Evolutionary conservation across 441 rosid species (phyloP).

Genomic region (Adansonia madagascariensis): DNA sequence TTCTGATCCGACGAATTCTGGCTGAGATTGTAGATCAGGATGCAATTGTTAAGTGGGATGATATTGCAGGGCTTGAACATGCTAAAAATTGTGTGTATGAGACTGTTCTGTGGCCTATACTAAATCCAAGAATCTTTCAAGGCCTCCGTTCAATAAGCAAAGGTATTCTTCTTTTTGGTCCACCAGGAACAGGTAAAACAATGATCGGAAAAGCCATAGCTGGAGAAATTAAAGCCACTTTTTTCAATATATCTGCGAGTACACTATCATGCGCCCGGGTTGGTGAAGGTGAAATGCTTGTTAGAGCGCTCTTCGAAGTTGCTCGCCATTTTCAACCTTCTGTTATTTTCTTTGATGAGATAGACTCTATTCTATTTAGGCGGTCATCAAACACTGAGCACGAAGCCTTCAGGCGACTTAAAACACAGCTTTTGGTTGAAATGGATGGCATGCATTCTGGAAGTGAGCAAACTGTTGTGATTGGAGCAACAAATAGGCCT

Average conservation of each 20-base stretch:
- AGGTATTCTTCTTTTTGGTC: background rate
- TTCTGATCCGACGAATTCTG: background rate
- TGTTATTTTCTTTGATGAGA: constrained; percentile 4
- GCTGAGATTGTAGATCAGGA: background rate
- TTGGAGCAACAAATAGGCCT: constrained; percentile 13
- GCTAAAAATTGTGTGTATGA: background rate
- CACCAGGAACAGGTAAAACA: constrained; percentile 8
- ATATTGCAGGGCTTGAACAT: constrained; percentile 9
- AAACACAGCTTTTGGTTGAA: background rate
- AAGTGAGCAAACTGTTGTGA: background rate
- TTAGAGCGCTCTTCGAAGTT: background rate
- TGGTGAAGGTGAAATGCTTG: background rate
- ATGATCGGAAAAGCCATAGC: constrained; percentile 12
- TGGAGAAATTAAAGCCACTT: background rate
- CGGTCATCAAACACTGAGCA: background rate
- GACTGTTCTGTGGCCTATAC: background rate
- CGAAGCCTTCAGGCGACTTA: background rate
- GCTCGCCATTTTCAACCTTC: background rate
- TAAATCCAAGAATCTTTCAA: background rate
- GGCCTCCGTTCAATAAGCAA: background rate
- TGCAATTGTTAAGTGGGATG: background rate
- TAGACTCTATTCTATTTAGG: background rate
- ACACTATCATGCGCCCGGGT: background rate
- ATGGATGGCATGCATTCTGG: background rate
- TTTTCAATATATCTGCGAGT: background rate